These are phyloP conservation scores for Tetraselmis chui DNA, from an alignment of 139 green algal genomes.

Conservation along the genomic window DNA sequence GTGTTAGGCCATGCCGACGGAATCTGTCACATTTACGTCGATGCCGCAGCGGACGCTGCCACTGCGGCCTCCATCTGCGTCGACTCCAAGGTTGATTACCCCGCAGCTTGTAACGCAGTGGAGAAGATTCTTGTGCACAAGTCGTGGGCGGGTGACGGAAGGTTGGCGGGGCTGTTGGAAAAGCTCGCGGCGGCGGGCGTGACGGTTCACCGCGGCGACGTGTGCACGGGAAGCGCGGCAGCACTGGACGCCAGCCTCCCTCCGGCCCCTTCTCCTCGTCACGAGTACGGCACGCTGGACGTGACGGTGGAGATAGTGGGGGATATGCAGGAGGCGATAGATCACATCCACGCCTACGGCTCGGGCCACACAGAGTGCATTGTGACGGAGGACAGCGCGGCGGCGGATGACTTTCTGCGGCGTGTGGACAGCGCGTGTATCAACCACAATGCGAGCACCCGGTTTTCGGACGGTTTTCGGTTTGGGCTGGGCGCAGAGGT, in stretches of 20 bases:
- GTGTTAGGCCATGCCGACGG: slow-evolving; percentile 97
- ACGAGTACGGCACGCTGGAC: slow-evolving; percentile 84
- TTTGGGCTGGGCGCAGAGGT: slow-evolving; percentile 94
- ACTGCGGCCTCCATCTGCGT: slow-evolving; percentile 49
- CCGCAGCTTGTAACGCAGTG: slow-evolving; percentile 95
- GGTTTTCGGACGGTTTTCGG: slow-evolving; percentile 93
- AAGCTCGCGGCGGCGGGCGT: slow-evolving; percentile 44
- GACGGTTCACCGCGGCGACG: slow-evolving; percentile 52
- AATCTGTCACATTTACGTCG: slow-evolving; percentile 97
- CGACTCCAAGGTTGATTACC: slow-evolving; percentile 95
- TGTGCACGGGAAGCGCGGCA: slow-evolving; percentile 2
- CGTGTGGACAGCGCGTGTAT: slow-evolving; percentile 90
- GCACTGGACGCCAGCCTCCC: slow-evolving; percentile 28
- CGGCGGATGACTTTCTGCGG: slow-evolving; percentile 68
- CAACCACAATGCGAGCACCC: slow-evolving; percentile 89
- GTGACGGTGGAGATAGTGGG: slow-evolving; percentile 85
- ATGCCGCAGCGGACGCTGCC: slow-evolving; percentile 56
- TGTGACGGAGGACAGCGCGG: slow-evolving; percentile 43
- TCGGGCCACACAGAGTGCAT: slow-evolving; percentile 82
- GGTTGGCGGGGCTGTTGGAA: slow-evolving; percentile 35
- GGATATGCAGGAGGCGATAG: slow-evolving; percentile 50
- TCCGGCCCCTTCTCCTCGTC: slow-evolving; percentile 42
- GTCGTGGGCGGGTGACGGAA: slow-evolving; percentile 30
- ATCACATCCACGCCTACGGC: slow-evolving; percentile 84
- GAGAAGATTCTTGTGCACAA: slow-evolving; percentile 87